Evolutionary conservation across 108 stramenopile species (phyloP).

Genomic region (Nannochloropsis gaditana): DNA sequence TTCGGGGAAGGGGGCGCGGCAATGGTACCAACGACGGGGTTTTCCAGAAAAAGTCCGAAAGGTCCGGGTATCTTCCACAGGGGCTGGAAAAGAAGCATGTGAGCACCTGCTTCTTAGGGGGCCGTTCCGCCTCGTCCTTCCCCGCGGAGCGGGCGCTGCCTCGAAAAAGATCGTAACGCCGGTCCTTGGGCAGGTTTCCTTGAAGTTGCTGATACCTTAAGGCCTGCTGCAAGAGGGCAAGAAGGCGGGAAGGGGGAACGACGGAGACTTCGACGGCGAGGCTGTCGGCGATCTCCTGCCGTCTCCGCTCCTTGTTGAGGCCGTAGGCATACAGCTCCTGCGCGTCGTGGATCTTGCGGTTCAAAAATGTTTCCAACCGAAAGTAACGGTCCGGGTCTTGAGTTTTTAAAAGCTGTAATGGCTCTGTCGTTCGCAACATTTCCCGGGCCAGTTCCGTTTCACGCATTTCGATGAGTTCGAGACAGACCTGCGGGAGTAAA

Average conservation of each 20-base stretch:
- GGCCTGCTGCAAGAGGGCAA: conserved; percentile 77
- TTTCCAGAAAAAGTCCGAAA: too few species aligned
- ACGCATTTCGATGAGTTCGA: conserved; percentile 52
- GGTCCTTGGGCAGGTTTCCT: conserved; percentile 40
- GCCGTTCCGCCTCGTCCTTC: conserved; percentile 49
- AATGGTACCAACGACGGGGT: too few species aligned
- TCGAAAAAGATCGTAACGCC: conserved; percentile 48
- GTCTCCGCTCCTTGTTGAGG: conserved; percentile 51
- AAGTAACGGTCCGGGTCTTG: conserved; percentile 53
- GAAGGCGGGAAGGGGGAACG: conserved; percentile 65
- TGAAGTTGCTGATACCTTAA: conserved; percentile 70
- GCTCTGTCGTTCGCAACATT: conserved; percentile 48
- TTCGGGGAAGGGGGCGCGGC: too few species aligned
- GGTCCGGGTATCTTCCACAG: too few species aligned
- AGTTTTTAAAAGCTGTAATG: conserved; percentile 40
- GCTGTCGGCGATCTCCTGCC: conserved; percentile 61
- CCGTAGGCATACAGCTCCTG: conserved; percentile 41
- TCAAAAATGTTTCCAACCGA: conserved; percentile 46
- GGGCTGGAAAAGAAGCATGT: not conserved
- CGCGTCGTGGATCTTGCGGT: conserved; percentile 34
- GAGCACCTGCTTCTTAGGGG: conserved; percentile 47
- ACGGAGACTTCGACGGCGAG: conserved; percentile 58
- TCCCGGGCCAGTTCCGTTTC: conserved; percentile 55
- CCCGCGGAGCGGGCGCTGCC: conserved; percentile 41
- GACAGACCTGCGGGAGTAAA: conserved; percentile 28